Evolutionary conservation across 495 filamentous ascomycete species (phyloP), one percentile per base, ranked within the genome.

Genomic region (Oleoguttula mirabilis): DNA sequence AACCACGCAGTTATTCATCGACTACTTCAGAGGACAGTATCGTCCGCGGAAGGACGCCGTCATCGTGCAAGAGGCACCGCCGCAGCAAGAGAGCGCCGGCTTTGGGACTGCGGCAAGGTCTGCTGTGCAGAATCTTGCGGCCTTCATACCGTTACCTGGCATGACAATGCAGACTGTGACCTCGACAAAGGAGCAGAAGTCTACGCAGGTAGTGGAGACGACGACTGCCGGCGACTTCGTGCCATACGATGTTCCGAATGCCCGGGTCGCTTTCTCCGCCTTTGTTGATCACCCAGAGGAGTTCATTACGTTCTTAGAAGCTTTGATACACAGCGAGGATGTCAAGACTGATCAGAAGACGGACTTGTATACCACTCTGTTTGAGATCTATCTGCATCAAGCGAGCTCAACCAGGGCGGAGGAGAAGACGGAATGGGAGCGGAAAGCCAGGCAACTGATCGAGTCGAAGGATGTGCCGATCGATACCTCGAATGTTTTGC

Each of bases 301-400:
- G 50, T 95, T 98, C 55, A 83, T 94, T 38, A 65, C 75, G 10
- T 98, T 98, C 55, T 66, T 98, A 1, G 90, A 98, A 64, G 82
- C 82, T 17, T 88, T 79, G 39, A 73, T 82, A 5, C 70, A 75
- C 44, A 72, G 80, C 47, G 70, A 79, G 5, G 62, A 74, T 17
- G 60, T 90, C 3, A 76, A 72, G 19, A 66, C 83, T 36, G 66
- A 72, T 37, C 82, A 94, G 50, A 81, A 77, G 51, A 68, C 75
- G 5, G 92, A 96, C 59, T 75, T 98, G 30, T 88, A 88, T 60
- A 96, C 90, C 1, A 94, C 90, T 0, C 62, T 98, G 21, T 96
- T 98, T 57, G 90, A 98, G 57, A 94, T 96, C 77, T 98, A 95
- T 58, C 69, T 98, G 16, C 82, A 94, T 52, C 84, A 83, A 41